phyloP scores from a whole-genome alignment of 2,329 filamentous ascomycete genomes.

The Aureobasidium lini region DNA sequence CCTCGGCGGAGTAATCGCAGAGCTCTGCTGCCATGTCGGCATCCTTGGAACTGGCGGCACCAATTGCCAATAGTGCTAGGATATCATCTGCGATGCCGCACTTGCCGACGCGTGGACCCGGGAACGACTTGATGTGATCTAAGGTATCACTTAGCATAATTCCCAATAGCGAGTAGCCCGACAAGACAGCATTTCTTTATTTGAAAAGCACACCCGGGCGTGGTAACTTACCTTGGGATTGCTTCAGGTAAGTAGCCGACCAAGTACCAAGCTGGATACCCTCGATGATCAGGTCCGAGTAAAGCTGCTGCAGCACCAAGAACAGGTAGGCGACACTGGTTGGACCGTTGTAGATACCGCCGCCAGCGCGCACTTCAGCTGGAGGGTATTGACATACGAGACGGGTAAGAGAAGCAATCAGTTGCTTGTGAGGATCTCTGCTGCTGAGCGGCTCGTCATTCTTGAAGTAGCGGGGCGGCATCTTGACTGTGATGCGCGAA shows the following conservation, averaged over 20 bases:
- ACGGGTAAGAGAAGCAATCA: conserved; percentile 42
- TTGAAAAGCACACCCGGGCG: too few species aligned
- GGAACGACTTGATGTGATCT: conserved; percentile 41
- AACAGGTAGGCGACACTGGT: conserved; percentile 44
- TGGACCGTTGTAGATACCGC: conserved; percentile 45
- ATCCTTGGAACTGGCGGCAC: conserved; percentile 43
- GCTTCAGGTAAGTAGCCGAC: conserved; percentile 44
- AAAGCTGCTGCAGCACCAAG: conserved; percentile 42
- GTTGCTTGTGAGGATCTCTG: conserved; percentile 42
- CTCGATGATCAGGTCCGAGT: conserved; percentile 41
- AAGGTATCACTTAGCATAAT: too few species aligned
- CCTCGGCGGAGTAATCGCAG: conserved; percentile 44
- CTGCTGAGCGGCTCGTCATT: conserved; percentile 31
- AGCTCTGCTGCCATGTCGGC: conserved; percentile 41
- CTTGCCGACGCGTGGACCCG: conserved; percentile 37
- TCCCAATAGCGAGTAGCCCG: too few species aligned
- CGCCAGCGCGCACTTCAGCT: conserved; percentile 37
- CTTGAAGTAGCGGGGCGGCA: conserved; percentile 33
- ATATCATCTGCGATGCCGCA: conserved; percentile 46
- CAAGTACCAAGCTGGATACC: conserved; percentile 40
- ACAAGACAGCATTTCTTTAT: too few species aligned
- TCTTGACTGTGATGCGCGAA: conserved; percentile 14
- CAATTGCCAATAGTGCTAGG: conserved; percentile 42
- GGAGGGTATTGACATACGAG: conserved; percentile 42
- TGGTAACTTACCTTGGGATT: conserved; percentile 30